Conservation (phyloP, 1,284 basidiomycete species). For the Takashimella tepidaria region DNA sequence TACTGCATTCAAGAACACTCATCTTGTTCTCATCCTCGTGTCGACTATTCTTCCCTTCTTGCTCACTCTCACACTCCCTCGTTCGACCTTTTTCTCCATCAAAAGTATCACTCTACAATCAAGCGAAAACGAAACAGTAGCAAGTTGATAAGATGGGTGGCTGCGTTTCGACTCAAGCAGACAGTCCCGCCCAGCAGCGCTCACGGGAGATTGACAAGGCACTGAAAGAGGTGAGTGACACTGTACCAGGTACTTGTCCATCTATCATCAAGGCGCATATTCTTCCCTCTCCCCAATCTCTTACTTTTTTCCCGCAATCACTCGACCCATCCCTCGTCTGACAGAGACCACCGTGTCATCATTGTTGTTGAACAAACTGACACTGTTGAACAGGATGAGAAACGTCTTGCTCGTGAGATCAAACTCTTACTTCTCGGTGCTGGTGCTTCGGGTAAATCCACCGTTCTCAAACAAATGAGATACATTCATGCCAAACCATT, state of each 20-base stretch:
- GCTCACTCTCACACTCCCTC: too few relatives aligned
- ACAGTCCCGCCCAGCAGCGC: constrained; percentile 26
- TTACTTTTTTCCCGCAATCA: neutral
- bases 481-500: constrained; percentile 41
- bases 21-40: too few relatives aligned
- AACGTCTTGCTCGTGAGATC: constrained; percentile 65
- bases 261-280: constrained; percentile 5
- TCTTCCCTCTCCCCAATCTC: neutral
- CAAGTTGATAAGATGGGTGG: constrained; percentile 70
- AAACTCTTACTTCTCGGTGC: constrained; percentile 87
- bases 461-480: constrained; percentile 50
- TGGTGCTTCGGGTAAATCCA: constrained; percentile 90
- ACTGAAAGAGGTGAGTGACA: constrained; percentile 56
- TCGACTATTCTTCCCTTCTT: too few relatives aligned
- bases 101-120: too few relatives aligned
- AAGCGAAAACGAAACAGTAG: too few relatives aligned
- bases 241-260: neutral
- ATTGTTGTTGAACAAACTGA: neutral
- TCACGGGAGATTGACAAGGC: constrained; percentile 61
- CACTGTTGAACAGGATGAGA: constrained; percentile 55
- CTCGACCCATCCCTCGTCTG: too few relatives aligned
- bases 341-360: too few relatives aligned
- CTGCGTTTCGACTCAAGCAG: constrained; percentile 58
- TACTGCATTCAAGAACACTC: too few relatives aligned
- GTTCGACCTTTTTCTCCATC: too few relatives aligned